Evolutionary conservation across 2,329 filamentous ascomycete genomes (phyloP).

Genomic region (Davidsoniella eucalypti): DNA sequence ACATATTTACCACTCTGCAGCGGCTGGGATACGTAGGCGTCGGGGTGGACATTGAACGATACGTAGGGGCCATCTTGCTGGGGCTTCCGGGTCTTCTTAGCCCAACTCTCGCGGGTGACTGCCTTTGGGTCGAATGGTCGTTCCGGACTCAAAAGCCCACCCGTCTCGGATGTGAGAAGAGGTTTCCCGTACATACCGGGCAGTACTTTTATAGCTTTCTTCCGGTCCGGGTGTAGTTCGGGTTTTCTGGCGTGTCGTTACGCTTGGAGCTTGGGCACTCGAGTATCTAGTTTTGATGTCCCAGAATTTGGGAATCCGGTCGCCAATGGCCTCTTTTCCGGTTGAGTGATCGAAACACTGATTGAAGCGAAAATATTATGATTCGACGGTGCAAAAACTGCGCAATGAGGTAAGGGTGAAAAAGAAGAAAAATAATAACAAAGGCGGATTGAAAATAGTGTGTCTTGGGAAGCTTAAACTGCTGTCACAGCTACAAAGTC

Average conservation of each 20-base stretch:
- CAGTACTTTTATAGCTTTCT: no score
- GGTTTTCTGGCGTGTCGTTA: neutral
- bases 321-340: neutral
- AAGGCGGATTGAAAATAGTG: no score
- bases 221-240: no score
- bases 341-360: no score
- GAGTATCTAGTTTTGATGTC: neutral
- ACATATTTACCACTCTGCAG: constrained; percentile 39
- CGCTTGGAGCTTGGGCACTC: neutral
- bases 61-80: constrained; percentile 62
- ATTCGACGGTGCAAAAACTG: no score
- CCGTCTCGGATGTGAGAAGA: constrained; percentile 6
- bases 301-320: neutral
- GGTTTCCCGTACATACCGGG: constrained; percentile 6
- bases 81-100: constrained; percentile 41
- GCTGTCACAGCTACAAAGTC: no score
- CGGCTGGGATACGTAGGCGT: constrained; percentile 53
- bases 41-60: constrained; percentile 72
- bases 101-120: constrained; percentile 62
- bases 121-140: constrained; percentile 72
- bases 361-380: no score
- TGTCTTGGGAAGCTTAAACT: no score
- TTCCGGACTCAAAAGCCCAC: constrained; percentile 25
- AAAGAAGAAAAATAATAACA: no score
- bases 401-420: no score